Evolutionary conservation across 371 early-diverging fungal species (phyloP).

Genomic region (Rhizopus sp.): DNA sequence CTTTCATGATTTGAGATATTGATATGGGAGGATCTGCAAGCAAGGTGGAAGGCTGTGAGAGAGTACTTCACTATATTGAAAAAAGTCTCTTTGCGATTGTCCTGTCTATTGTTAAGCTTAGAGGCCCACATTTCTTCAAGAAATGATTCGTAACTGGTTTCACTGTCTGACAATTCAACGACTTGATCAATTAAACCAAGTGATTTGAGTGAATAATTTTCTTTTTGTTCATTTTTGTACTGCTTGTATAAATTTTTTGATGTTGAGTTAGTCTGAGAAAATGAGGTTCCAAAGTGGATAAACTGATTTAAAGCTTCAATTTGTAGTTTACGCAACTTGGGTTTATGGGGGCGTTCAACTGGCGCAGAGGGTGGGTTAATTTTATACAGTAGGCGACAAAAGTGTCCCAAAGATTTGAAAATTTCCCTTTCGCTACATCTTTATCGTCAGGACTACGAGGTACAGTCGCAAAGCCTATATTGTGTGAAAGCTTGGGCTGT

Average conservation of each 20-base stretch:
- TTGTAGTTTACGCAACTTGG: constrained; percentile 19
- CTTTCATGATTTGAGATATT: constrained; percentile 19
- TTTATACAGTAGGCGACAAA: too few relatives aligned
- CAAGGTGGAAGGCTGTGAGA: constrained; percentile 18
- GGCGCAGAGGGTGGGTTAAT: constrained; percentile 14
- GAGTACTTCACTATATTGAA: constrained; percentile 14
- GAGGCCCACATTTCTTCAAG: constrained; percentile 13
- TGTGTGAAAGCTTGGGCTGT: too few relatives aligned
- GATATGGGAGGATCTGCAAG: constrained; percentile 9
- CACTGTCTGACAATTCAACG: constrained; percentile 13
- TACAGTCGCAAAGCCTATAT: too few relatives aligned
- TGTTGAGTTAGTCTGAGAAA: constrained; percentile 13
- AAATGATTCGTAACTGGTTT: constrained; percentile 13
- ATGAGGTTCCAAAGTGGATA: constrained; percentile 15
- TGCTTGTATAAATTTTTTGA: constrained; percentile 10
- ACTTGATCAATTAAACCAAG: constrained; percentile 11
- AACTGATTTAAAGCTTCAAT: constrained; percentile 14
- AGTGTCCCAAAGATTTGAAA: too few relatives aligned
- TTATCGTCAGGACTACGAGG: too few relatives aligned
- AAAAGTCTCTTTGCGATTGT: constrained; percentile 8
- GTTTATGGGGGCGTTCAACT: constrained; percentile 17
- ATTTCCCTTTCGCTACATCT: too few relatives aligned
- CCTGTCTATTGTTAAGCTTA: constrained; percentile 7
- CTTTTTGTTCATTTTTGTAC: constrained; percentile 15
- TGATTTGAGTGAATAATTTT: constrained; percentile 14